A percentile compares a stretch with the other conserved stretches of the same genome.
These are phyloP conservation scores for Mucor racemosus DNA, from an alignment of 371 early-diverging fungal species.

Conservation along the genomic window DNA sequence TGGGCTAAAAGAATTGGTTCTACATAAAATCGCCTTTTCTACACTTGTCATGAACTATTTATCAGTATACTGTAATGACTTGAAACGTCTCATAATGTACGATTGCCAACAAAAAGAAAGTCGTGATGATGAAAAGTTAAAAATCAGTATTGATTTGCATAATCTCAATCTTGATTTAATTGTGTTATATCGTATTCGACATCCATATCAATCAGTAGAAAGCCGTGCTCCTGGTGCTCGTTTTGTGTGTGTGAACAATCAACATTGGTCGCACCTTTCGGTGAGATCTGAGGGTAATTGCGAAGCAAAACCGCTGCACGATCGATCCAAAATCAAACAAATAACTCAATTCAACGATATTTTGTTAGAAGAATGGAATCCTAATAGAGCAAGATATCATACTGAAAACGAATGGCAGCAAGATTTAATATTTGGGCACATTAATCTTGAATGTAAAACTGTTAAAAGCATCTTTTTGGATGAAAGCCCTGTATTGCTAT, in stretches of 20 bases:
- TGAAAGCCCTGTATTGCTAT: neutral
- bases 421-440: constrained; percentile 14
- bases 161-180: neutral
- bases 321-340: neutral
- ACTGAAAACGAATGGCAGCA: constrained; percentile 8
- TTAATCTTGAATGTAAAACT: neutral
- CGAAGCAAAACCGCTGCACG: neutral
- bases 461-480: constrained; percentile 6
- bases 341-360: neutral
- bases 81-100: constrained; percentile 3
- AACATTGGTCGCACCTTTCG: neutral
- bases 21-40: neutral
- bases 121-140: neutral
- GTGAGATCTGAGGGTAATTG: neutral
- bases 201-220: neutral
- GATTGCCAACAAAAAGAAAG: constrained; percentile 11
- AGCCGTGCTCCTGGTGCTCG: too few relatives aligned
- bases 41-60: neutral
- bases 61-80: neutral
- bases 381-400: constrained; percentile 9
- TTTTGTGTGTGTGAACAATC: too few relatives aligned
- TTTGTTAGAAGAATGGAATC: constrained; percentile 1
- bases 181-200: neutral
- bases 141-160: neutral
- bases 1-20: neutral